Evolutionary conservation across 192 early-diverging fungal species (phyloP).

Genomic region (Piromyces sp.): DNA sequence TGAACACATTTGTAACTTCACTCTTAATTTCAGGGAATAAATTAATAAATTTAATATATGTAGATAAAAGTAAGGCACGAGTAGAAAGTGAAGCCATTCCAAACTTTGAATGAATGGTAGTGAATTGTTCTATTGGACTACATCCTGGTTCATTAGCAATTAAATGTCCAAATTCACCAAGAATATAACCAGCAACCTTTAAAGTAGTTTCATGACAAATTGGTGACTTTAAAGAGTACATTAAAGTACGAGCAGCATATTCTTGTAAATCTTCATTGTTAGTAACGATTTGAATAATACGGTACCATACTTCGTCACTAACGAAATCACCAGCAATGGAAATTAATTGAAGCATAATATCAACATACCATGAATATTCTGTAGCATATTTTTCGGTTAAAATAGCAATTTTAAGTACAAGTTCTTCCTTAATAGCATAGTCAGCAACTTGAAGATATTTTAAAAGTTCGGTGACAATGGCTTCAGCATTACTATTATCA

Average conservation of each 20-base stretch:
- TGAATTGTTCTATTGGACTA: conserved; percentile 85
- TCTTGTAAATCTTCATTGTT: conserved; percentile 90
- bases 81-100: conserved; percentile 57
- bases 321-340: conserved; percentile 89
- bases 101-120: conserved; percentile 83
- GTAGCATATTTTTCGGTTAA: conserved; percentile 94
- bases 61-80: conserved; percentile 69
- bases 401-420: conserved; percentile 98
- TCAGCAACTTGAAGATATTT: conserved; percentile 70
- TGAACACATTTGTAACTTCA: conserved; percentile 66
- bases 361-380: conserved; percentile 97
- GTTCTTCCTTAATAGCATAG: conserved; percentile 80
- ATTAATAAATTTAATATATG: conserved; percentile 90
- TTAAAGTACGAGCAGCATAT: conserved; percentile 73
- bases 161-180: conserved; percentile 95
- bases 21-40: conserved; percentile 95
- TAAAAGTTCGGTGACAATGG: conserved; percentile 79
- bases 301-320: conserved; percentile 93
- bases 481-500: conserved; percentile 64
- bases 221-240: conserved; percentile 67
- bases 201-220: conserved; percentile 89
- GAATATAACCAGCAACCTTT: conserved; percentile 87
- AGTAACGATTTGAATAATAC: conserved; percentile 89
- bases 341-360: conserved; percentile 90
- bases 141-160: conserved; percentile 75